Base-by-base conservation (phyloP, 371 early-diverging fungal species). In the Encephalitozoon cuniculi region DNA sequence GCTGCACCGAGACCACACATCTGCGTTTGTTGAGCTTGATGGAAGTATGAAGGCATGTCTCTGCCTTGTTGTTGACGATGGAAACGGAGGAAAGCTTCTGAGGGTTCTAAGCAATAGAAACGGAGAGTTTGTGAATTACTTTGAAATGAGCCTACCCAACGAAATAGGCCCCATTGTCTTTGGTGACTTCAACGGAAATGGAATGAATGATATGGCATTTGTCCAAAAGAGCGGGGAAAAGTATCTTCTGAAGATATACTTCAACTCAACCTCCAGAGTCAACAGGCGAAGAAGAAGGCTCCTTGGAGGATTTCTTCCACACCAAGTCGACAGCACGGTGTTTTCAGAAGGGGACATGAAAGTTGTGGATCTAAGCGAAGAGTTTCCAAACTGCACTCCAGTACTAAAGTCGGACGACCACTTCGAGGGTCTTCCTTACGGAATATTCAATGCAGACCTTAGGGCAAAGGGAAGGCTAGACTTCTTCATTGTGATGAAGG, bases 21-120 rank as follows among this genome's bases (percentile, higher is more conserved):
- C 77, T 59, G 68, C 79, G 25, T 76, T 79, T 74, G 74, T 82
- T 23, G 82, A 82, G 65, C 46, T 79, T 25, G 54, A 53, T 59
- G 79, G 79, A 32, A 49, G 77, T 54, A 66, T 76, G 8, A 74
- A 79, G 28, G 63, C 82, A 11, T 75, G 77, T 44, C 30, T 82
- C 2, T 70, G 70, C 39, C 39, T 79, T 28, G 77, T 77, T 25
- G 46, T 68, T 1, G 66, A 64, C 7, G 37, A 59, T 4, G 64
- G 67, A 9, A 52, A 64, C n/a, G 73, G 69, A 30, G 67, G 32
- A 23, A 74, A 71, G 32, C 15, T 12, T 1, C 21, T 82, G 26
- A 71, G 76, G 41, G 53, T 82, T 6, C 77, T 76, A 44, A 64
- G 63, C 32, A 66, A 66, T 4, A 65, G n/a, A 37, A 21, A 34